A percentile compares a stretch with the other conserved stretches of the same genome.
phyloP scores from a whole-genome alignment of 164 flowering plant species.

The Warburgia ugandensis region DNA sequence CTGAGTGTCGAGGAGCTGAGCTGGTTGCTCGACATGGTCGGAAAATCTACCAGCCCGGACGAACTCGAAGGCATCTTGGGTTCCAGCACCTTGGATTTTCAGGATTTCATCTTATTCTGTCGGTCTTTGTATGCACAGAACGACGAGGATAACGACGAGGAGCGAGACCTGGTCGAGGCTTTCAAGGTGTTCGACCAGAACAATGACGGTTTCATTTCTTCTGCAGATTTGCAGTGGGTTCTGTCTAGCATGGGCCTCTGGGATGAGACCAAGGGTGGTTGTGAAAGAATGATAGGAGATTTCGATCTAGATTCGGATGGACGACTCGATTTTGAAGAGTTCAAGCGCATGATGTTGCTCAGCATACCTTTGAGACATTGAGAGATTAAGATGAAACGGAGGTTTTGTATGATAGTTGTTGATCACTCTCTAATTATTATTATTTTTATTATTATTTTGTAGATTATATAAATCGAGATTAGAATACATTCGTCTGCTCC shows the following conservation, averaged over 20 bases:
- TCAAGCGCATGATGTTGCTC: too few relatives aligned
- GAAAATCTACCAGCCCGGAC: not conserved
- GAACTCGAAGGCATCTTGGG: constrained; percentile 11
- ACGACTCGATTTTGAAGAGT: too few relatives aligned
- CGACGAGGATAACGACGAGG: constrained; percentile 1
- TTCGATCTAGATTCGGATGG: too few relatives aligned
- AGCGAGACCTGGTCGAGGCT: constrained; percentile 24
- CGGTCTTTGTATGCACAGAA: constrained; percentile 1
- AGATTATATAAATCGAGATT: too few relatives aligned
- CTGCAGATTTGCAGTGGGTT: constrained; percentile 49
- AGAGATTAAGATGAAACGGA: too few relatives aligned
- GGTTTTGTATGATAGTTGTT: too few relatives aligned
- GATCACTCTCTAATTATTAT: too few relatives aligned
- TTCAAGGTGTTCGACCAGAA: constrained; percentile 65
- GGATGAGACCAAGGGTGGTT: constrained; percentile 15
- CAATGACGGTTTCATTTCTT: constrained; percentile 59
- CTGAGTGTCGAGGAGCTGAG: constrained; percentile 7
- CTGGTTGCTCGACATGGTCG: constrained; percentile 7
- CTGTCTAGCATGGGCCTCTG: constrained; percentile 40
- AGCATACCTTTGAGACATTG: too few relatives aligned
- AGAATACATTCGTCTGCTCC: too few relatives aligned
- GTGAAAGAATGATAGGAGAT: too few relatives aligned
- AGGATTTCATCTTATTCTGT: constrained; percentile 12
- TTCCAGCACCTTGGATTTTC: constrained; percentile 1
- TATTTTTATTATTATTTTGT: too few relatives aligned